A percentile compares a stretch with the other conserved stretches of the same genome.
phyloP scores from a whole-genome alignment of 1,284 basidiomycete genomes.

The Cryptococcus sp. region DNA sequence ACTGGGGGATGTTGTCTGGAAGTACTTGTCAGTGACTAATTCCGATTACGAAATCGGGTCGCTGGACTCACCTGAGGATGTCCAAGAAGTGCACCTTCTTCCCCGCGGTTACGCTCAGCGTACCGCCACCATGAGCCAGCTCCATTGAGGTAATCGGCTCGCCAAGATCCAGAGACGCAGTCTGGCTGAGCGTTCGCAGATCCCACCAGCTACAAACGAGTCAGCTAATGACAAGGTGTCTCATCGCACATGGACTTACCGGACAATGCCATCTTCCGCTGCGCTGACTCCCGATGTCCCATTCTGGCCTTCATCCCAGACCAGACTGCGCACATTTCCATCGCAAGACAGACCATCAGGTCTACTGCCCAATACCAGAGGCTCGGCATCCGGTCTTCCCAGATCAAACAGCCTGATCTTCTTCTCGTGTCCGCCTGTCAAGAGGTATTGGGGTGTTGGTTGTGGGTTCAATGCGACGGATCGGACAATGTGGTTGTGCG shows the following conservation, averaged over 20 bases:
- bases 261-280: slow-evolving; percentile 86
- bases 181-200: slow-evolving; percentile 71
- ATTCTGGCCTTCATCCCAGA: slow-evolving; percentile 76
- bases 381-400: slow-evolving; percentile 74
- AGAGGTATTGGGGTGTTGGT: slow-evolving; percentile 50
- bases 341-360: slow-evolving; percentile 67
- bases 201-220: slow-evolving; percentile 84
- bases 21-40: background rate
- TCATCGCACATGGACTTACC: slow-evolving; percentile 59
- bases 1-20: slow-evolving; percentile 59
- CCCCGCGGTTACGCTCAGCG: slow-evolving; percentile 86
- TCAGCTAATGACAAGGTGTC: background rate
- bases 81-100: slow-evolving; percentile 82
- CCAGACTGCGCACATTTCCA: slow-evolving; percentile 85
- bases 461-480: slow-evolving; percentile 73
- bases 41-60: slow-evolving; percentile 3
- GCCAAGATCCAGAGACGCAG: slow-evolving; percentile 71
- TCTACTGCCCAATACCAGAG: slow-evolving; percentile 70
- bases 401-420: slow-evolving; percentile 95
- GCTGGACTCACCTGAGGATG: slow-evolving; percentile 50
- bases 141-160: slow-evolving; percentile 93
- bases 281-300: slow-evolving; percentile 78
- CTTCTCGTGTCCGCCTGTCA: slow-evolving; percentile 87
- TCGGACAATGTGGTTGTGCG: slow-evolving; percentile 97
- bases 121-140: slow-evolving; percentile 76